Percentiles rank a stretch among this genome's conserved stretches.
Conservation (phyloP, 225 moss, liverwort and hornwort genomes). For the Bryum argenteum region DNA sequence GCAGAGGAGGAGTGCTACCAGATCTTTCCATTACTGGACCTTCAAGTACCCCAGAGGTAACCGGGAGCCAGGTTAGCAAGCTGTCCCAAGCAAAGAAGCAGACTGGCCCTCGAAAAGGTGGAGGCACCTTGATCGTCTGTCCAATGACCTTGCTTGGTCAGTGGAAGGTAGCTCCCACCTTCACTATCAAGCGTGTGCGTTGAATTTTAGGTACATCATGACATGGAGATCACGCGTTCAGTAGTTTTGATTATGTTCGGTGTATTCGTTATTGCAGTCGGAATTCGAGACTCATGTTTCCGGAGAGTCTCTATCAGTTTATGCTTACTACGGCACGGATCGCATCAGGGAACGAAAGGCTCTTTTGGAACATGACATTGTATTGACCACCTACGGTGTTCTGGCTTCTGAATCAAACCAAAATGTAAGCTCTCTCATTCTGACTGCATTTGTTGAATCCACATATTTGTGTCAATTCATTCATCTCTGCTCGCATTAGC, state of each 20-base stretch:
- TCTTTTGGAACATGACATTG: slow-evolving; percentile 75
- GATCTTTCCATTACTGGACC: slow-evolving; percentile 28
- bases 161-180: slow-evolving; percentile 68
- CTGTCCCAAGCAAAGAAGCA: slow-evolving; percentile 39
- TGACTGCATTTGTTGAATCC: neutral
- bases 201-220: neutral
- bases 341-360: slow-evolving; percentile 61
- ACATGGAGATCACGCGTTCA: neutral
- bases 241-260: slow-evolving; percentile 11
- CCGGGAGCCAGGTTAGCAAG: slow-evolving; percentile 28
- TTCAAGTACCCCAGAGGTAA: neutral
- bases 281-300: slow-evolving; percentile 83
- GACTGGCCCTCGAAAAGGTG: slow-evolving; percentile 60
- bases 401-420: slow-evolving; percentile 70
- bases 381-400: slow-evolving; percentile 85
- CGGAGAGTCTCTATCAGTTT: slow-evolving; percentile 68
- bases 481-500: neutral
- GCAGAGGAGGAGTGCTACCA: slow-evolving; percentile 60
- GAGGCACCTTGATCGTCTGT: slow-evolving; percentile 89
- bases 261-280: slow-evolving; percentile 48
- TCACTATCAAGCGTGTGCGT: neutral
- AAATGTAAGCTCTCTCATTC: slow-evolving; percentile 45
- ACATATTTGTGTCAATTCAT: slow-evolving; percentile 2
- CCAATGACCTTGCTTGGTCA: slow-evolving; percentile 94
- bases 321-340: slow-evolving; percentile 76